Conservation (phyloP, 1,284 basidiomycete genomes). For the Ganoderma lucidum region DNA sequence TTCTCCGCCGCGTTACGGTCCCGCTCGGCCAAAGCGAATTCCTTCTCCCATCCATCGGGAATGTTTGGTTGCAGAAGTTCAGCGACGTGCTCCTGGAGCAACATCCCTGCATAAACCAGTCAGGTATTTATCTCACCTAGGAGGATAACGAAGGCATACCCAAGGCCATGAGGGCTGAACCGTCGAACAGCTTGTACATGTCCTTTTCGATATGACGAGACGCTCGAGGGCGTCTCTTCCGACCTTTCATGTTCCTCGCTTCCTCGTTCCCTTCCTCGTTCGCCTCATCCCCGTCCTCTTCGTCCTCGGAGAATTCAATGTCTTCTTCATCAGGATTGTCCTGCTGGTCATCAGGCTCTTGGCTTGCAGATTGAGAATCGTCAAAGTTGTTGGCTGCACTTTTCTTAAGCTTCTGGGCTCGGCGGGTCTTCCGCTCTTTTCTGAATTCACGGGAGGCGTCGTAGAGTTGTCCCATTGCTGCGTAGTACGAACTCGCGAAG, state of each 20-base stretch:
- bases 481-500: conserved; percentile 69
- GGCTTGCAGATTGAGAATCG: conserved; percentile 8
- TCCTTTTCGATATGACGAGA: conserved; percentile 47
- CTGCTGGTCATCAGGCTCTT: not conserved
- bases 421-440: conserved; percentile 46
- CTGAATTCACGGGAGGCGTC: conserved; percentile 59
- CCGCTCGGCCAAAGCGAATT: conserved; percentile 32
- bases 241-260: conserved; percentile 24
- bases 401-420: conserved; percentile 22
- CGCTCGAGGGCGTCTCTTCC: conserved; percentile 18
- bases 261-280: conserved; percentile 20
- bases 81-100: conserved; percentile 70
- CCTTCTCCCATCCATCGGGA: conserved; percentile 53
- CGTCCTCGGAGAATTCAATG: conserved; percentile 9
- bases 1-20: conserved; percentile 17
- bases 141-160: conserved; percentile 49
- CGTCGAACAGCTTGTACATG: conserved; percentile 80
- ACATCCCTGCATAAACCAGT: conserved; percentile 55
- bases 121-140: not conserved
- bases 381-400: not conserved
- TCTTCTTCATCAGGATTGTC: not conserved
- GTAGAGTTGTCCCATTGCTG: conserved; percentile 62
- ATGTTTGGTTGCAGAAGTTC: conserved; percentile 48
- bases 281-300: conserved; percentile 21
- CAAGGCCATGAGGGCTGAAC: conserved; percentile 74